Base-by-base conservation (phyloP, 805 yeast species). In the Metschnikowia cubensis region DNA sequence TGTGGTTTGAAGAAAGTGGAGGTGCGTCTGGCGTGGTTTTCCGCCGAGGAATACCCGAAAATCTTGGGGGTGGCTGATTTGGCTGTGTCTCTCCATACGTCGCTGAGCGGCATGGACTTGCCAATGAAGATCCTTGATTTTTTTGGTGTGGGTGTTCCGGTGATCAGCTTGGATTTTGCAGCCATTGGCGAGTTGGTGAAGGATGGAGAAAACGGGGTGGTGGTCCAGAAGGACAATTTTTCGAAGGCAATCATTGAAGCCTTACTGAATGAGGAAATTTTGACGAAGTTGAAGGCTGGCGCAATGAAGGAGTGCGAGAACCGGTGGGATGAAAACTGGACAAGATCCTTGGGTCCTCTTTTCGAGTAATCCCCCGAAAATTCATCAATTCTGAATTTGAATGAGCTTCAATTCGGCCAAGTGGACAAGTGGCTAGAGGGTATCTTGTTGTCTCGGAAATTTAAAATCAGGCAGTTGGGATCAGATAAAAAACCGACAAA, bases 51-150 rank as follows among this genome's bases (percentile, higher is more conserved):
- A 50, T 94, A 94, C 64, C 97, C 97, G 0, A 66, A 73, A 46
- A 70, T 94, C 1, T 64, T 94, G 31, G 83, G 84, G 2, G 69
- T 82, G 3, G 92, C 96, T 3, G 97, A 94, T 62, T 63, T 91
- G 34, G 98, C 97, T 1, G 77, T 94, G 1, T 92, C 98, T 0
- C 71, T 94, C 53, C 99, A 94, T 66, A 80, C 84, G 3, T 91
- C 98, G 0, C 86, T 96, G 41, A 87, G 96, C 42, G 99, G 99
- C 0, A 75, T 87, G 50, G 99, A 94, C 62, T 75, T 94, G 50
- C 99, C 99, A 0, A 94, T 94, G 99, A 94, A 94, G 66, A 87
- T 94, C 34, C 85, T 92, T 5, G 99, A 94, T 62, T 83, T 92
- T 79, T 91, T 92, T 73, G 99, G 99, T 0, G 87, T 94, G 55